Percentiles rank a stretch among this genome's conserved stretches.
These are phyloP conservation scores for Syzygium aromaticum DNA, from an alignment of 345 rosid species.

Conservation along the genomic window DNA sequence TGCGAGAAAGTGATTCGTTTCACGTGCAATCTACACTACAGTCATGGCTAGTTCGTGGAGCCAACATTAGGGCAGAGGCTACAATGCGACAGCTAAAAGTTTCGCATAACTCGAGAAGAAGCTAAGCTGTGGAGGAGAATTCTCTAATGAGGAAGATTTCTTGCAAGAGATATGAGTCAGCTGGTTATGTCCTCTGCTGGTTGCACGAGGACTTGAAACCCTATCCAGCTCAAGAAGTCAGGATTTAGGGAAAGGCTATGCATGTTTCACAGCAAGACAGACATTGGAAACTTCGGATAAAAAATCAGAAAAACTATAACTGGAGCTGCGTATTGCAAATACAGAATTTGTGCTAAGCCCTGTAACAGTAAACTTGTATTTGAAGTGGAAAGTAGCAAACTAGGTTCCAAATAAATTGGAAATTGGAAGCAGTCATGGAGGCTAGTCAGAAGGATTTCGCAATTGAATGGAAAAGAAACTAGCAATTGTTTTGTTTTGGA, in stretches of 20 bases:
- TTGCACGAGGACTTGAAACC: background rate
- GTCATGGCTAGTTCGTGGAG: background rate
- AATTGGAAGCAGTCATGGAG: background rate
- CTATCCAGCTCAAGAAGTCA: background rate
- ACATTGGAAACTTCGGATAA: background rate
- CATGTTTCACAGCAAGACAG: background rate
- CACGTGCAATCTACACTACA: background rate
- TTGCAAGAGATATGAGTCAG: background rate
- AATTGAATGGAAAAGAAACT: background rate
- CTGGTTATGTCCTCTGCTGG: background rate
- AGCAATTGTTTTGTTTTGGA: background rate
- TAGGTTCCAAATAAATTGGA: background rate
- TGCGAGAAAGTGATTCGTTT: background rate
- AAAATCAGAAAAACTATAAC: background rate
- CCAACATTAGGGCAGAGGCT: background rate
- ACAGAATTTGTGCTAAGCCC: background rate
- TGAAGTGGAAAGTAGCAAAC: background rate
- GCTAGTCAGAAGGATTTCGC: background rate
- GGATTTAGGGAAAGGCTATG: background rate
- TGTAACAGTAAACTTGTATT: too few relatives aligned
- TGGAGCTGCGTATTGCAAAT: background rate
- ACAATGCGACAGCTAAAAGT: background rate
- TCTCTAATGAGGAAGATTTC: background rate
- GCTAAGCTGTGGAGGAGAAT: background rate
- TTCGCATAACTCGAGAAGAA: background rate